These are phyloP conservation scores for Vararia minispora DNA, from an alignment of 768 basidiomycete species.

Conservation along the genomic window DNA sequence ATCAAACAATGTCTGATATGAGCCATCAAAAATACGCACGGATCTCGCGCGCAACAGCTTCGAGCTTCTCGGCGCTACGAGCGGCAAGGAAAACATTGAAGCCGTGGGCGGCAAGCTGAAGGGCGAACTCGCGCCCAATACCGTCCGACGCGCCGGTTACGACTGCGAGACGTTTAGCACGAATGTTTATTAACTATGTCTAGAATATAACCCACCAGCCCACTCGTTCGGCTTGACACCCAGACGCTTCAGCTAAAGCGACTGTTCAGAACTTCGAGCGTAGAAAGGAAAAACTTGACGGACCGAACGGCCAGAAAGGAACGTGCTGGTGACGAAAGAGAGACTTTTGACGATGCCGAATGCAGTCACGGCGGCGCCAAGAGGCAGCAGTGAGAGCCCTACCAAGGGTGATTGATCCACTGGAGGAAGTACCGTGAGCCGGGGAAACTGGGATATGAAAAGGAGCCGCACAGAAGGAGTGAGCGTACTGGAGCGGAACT, in stretches of 20 bases:
- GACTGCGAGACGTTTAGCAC: constrained; percentile 39
- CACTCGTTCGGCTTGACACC: constrained; percentile 82
- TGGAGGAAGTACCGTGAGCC: too few species aligned
- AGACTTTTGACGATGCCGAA: too few species aligned
- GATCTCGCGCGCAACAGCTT: constrained; percentile 61
- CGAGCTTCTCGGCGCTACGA: constrained; percentile 54
- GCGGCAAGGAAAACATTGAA: constrained; percentile 85
- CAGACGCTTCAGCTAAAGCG: constrained; percentile 76
- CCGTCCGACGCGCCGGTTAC: constrained; percentile 95
- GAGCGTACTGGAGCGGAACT: too few species aligned
- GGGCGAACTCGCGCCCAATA: constrained; percentile 88
- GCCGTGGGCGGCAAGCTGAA: constrained; percentile 77
- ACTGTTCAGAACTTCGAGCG: too few species aligned
- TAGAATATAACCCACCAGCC: constrained; percentile 40
- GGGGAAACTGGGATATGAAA: too few species aligned
- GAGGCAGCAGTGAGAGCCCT: too few species aligned
- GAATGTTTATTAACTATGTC: background rate
- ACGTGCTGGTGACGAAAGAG: too few species aligned
- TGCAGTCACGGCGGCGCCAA: too few species aligned
- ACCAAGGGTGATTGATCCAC: too few species aligned
- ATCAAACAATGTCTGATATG: constrained; percentile 1
- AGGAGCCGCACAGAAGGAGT: too few species aligned
- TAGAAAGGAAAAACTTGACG: too few species aligned
- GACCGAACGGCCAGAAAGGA: too few species aligned
- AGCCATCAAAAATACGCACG: constrained; percentile 27